Evolutionary conservation across 2,329 filamentous ascomycete species (phyloP).

Genomic region (Pseudohalonectria lignicola): DNA sequence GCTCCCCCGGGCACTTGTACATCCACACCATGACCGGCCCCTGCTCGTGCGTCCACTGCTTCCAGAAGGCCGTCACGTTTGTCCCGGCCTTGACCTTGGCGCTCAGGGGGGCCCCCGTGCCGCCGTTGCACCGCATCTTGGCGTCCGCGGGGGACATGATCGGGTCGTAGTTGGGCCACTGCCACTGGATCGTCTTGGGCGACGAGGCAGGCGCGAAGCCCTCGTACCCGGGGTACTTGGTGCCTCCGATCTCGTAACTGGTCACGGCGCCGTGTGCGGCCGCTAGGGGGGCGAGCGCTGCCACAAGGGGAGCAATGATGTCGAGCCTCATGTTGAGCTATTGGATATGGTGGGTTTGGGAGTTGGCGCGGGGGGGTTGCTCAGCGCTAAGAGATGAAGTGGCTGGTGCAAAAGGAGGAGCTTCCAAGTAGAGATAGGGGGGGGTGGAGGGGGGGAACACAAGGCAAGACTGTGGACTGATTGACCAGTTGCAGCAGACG

Average conservation of each 20-base stretch:
- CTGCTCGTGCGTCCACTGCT: slow-evolving; percentile 47
- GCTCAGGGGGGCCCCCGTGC: slow-evolving; percentile 30
- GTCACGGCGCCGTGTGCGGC: slow-evolving; percentile 22
- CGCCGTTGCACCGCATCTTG: slow-evolving; percentile 45
- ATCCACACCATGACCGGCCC: slow-evolving; percentile 49
- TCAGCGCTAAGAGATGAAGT: too few relatives aligned
- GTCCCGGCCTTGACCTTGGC: slow-evolving; percentile 34
- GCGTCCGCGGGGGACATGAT: slow-evolving; percentile 33
- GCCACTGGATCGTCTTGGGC: slow-evolving; percentile 42
- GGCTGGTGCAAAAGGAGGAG: too few relatives aligned
- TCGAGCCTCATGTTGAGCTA: slow-evolving; percentile 8
- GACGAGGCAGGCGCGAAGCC: slow-evolving; percentile 36
- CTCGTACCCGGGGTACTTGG: slow-evolving; percentile 21
- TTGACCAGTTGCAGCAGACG: background rate
- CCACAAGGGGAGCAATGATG: slow-evolving; percentile 2
- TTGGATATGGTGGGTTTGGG: background rate
- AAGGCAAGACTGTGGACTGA: background rate
- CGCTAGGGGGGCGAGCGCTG: slow-evolving; percentile 10
- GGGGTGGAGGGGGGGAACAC: background rate
- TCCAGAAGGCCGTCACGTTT: slow-evolving; percentile 37
- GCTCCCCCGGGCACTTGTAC: slow-evolving; percentile 38
- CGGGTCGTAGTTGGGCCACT: slow-evolving; percentile 48
- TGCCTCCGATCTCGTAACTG: slow-evolving; percentile 16
- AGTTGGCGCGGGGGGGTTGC: too few relatives aligned
- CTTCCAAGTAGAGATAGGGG: background rate